A percentile compares a stretch with the other conserved stretches of the same genome.
phyloP scores from a whole-genome alignment of 495 filamentous ascomycete species.

The Xylaria nigripes region DNA sequence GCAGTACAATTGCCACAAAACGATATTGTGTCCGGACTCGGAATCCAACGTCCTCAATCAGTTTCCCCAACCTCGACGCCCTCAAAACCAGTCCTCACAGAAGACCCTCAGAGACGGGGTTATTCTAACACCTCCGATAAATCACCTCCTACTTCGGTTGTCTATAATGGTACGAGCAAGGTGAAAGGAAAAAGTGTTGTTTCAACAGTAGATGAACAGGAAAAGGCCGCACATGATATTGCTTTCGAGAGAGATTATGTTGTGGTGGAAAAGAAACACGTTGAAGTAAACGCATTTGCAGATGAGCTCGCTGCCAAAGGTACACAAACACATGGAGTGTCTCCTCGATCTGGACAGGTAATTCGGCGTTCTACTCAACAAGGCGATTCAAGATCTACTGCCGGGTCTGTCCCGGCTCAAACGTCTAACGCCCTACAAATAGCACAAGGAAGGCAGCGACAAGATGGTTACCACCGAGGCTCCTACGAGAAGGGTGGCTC shows the following conservation, averaged over 20 bases:
- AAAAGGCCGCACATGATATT: constrained; percentile 75
- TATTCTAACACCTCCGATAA: constrained; percentile 33
- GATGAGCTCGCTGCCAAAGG: constrained; percentile 84
- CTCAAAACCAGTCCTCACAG: constrained; percentile 22
- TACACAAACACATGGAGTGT: constrained; percentile 43
- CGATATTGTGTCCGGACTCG: constrained; percentile 35
- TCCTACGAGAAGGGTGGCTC: constrained; percentile 77
- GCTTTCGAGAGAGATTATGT: constrained; percentile 92
- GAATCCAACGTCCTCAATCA: constrained; percentile 34
- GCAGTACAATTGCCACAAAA: constrained; percentile 29
- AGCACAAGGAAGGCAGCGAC: constrained; percentile 47
- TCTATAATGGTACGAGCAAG: constrained; percentile 10
- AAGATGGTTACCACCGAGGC: constrained; percentile 53
- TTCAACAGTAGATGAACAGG: constrained; percentile 51
- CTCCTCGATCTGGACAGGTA: constrained; percentile 40
- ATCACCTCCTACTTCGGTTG: constrained; percentile 12
- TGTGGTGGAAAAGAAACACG: constrained; percentile 84
- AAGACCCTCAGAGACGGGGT: constrained; percentile 26
- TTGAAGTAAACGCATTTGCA: constrained; percentile 94
- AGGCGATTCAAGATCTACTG: constrained; percentile 47
- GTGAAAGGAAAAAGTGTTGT: constrained; percentile 24
- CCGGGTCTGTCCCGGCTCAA: constrained; percentile 50
- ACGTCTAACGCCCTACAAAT: constrained; percentile 61
- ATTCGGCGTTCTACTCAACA: constrained; percentile 55
- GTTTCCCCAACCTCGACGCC: constrained; percentile 36